Conservation (phyloP, 495 filamentous ascomycete species). For the Daldinia concentrica region DNA sequence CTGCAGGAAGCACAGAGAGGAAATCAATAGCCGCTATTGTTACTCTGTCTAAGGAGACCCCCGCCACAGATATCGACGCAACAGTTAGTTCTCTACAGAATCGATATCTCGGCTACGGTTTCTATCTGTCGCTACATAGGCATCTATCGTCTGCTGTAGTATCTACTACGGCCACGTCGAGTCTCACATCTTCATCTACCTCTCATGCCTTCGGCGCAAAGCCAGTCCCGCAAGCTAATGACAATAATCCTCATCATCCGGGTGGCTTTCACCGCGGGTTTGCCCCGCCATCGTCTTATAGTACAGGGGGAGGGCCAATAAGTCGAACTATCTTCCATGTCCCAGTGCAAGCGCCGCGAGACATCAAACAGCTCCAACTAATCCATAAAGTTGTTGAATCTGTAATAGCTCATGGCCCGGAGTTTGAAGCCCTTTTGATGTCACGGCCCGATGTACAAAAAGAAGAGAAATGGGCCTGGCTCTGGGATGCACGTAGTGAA, state of each 20-base stretch:
- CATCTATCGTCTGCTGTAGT: constrained; percentile 87
- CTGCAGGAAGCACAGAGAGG: constrained; percentile 65
- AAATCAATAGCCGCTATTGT: constrained; percentile 86
- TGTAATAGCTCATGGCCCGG: constrained; percentile 79
- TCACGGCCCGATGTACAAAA: constrained; percentile 77
- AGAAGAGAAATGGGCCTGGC: constrained; percentile 91
- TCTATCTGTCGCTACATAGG: constrained; percentile 80
- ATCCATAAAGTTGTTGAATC: constrained; percentile 90
- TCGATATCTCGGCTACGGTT: constrained; percentile 86
- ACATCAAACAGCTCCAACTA: constrained; percentile 80
- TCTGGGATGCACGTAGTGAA: constrained; percentile 86
- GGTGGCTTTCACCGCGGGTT: constrained; percentile 72
- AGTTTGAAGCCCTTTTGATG: constrained; percentile 96
- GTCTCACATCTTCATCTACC: constrained; percentile 60
- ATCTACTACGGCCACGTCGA: constrained; percentile 61
- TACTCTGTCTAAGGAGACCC: constrained; percentile 83
- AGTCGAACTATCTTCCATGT: constrained; percentile 68
- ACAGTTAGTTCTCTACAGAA: constrained; percentile 82
- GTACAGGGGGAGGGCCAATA: constrained; percentile 54
- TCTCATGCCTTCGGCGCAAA: constrained; percentile 88
- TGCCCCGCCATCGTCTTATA: constrained; percentile 81
- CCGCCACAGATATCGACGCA: constrained; percentile 84
- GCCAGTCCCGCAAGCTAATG: constrained; percentile 60
- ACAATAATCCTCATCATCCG: constrained; percentile 66
- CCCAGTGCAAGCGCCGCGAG: constrained; percentile 75